Base-by-base conservation (phyloP, 1,284 basidiomycete species). In the Trametes polyzona region DNA sequence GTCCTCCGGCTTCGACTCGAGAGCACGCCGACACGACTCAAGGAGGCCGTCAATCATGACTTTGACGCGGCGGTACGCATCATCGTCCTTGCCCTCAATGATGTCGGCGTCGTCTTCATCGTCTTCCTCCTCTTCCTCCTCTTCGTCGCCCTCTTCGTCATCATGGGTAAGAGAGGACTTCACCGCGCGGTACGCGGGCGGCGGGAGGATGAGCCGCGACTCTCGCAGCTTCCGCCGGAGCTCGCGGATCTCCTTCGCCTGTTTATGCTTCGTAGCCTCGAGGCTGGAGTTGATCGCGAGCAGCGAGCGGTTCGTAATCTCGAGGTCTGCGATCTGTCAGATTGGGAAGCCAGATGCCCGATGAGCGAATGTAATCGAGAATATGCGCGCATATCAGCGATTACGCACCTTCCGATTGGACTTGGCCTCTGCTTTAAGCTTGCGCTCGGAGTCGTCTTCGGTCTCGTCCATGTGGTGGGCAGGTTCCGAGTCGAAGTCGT, bases 251-350 rank as follows among this genome's bases (percentile, higher is more conserved):
- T 93, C 91, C 67, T 86, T 88, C 7, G 87, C 86, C 67, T 93
- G 90, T n/a, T 79, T 78, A 64, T 87, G 82, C 70, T 90, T 91
- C 44, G 83, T 83, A 32, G 84, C 81, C 70, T 93, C 90, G 8
- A 93, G 76, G 30, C 85, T 80, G 1, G 84, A 75, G 65, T 93
- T 93, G 71, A 93, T 92, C 2, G 84, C 83, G 42, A 93, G 76
- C 21, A 93, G 77, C 5, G 91, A 93, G 36, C 82, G 81, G 69
- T 91, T 93, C 10, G 89, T 88, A 64, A 93, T 93, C 72, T 93
- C 89, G 17, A 93, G 75, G 73, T 93, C 90, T 14, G 86, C 90
- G 58, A 93, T 93, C 91, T 93, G 62, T 19, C 23, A 35, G 42
- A 39, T 47, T 24, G 27, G 33, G 27, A 33, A n/a, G 46, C 7